Evolutionary conservation across 495 filamentous ascomycete genomes (phyloP).

Genomic region (Bryoglossum gracile): DNA sequence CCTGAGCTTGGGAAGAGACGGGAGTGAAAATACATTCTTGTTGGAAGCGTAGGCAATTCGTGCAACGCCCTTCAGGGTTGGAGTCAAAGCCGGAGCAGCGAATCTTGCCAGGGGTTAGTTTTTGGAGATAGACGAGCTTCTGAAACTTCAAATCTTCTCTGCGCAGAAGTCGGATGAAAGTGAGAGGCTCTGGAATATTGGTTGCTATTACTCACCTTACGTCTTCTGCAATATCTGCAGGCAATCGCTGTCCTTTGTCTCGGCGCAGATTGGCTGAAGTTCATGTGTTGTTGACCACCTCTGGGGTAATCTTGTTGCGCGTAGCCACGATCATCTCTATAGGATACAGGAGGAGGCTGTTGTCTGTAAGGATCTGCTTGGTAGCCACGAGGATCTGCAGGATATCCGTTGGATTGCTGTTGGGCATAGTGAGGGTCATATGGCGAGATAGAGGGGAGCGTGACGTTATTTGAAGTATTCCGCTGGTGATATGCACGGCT

Average conservation of each 20-base stretch:
- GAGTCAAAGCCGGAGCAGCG: conserved; percentile 78
- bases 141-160: no score
- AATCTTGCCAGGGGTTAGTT: conserved; percentile 47
- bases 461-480: conserved; percentile 16
- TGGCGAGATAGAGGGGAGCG: conserved; percentile 23
- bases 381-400: conserved; percentile 17
- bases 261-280: conserved; percentile 52
- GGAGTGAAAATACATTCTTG: conserved; percentile 85
- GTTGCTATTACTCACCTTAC: conserved; percentile 74
- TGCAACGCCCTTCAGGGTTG: conserved; percentile 69
- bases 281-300: conserved; percentile 22
- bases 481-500: conserved; percentile 31
- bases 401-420: conserved; percentile 16
- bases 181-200: no score
- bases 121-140: no score
- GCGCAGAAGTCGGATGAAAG: no score
- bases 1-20: conserved; percentile 74
- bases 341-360: conserved; percentile 5
- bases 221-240: conserved; percentile 74
- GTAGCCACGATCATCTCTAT: conserved; percentile 19
- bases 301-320: conserved; percentile 22
- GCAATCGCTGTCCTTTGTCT: conserved; percentile 77
- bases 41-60: conserved; percentile 72
- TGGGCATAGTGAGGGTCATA: conserved; percentile 23
- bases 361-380: conserved; percentile 17